These are phyloP conservation scores for Hypoxylon sp. DNA, from an alignment of 2,329 filamentous ascomycete species.

Conservation along the genomic window DNA sequence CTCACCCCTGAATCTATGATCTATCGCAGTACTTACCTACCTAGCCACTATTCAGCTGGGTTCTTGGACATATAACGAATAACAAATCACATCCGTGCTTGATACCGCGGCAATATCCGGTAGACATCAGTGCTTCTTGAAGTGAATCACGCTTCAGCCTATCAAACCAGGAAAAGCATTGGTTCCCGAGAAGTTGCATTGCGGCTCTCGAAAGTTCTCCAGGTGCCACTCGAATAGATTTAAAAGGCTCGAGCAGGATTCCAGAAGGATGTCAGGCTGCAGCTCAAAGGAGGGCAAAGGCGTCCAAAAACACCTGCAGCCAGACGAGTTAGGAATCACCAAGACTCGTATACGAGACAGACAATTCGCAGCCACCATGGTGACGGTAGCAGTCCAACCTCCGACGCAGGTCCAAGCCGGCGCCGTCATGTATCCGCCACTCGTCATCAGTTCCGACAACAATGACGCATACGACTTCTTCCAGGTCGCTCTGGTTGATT, in stretches of 20 bases:
- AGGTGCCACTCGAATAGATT: conserved; percentile 25
- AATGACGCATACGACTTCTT: conserved; percentile 36
- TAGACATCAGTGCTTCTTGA: neutral
- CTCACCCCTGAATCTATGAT: conserved; percentile 9
- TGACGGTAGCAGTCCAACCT: conserved; percentile 39
- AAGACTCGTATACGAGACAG: conserved; percentile 12
- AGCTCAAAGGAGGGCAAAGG: neutral
- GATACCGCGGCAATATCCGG: conserved; percentile 24
- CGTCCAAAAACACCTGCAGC: conserved; percentile 15
- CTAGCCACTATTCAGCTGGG: neutral
- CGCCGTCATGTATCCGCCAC: conserved; percentile 39
- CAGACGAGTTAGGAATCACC: neutral
- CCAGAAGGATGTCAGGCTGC: neutral
- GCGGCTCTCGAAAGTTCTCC: neutral
- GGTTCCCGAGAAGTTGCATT: neutral
- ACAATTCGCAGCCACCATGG: conserved; percentile 30
- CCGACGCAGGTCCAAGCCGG: conserved; percentile 39
- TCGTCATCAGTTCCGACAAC: conserved; percentile 37
- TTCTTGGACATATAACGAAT: conserved; percentile 19
- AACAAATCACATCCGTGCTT: neutral
- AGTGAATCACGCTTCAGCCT: neutral
- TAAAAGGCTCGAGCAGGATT: conserved; percentile 19
- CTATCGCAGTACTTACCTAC: too few relatives aligned
- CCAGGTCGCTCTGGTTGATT: conserved; percentile 38
- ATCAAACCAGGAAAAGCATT: too few relatives aligned